Evolutionary conservation across 176 grass and related monocot genomes (phyloP).

Genomic region (Metroxylon sagu): DNA sequence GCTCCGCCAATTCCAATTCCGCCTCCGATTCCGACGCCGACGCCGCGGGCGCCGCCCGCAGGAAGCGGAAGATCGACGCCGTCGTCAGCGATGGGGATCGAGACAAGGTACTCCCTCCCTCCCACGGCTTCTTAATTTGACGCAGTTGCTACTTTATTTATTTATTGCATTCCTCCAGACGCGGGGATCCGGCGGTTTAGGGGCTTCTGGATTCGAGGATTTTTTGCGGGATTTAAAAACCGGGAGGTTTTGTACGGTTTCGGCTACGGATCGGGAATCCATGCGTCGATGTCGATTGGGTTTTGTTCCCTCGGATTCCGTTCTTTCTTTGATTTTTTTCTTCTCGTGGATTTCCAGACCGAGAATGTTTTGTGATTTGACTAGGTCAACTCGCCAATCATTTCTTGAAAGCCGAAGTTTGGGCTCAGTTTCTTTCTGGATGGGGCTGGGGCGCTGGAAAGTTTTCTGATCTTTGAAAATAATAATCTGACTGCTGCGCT

Average conservation of each 20-base stretch:
- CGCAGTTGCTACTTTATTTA: neutral
- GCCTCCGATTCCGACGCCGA: neutral
- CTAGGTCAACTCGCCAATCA: slow-evolving; percentile 23
- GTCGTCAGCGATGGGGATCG: slow-evolving; percentile 7
- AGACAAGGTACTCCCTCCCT: slow-evolving; percentile 1
- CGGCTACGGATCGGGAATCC: slow-evolving; percentile 24
- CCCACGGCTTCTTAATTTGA: neutral
- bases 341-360: neutral
- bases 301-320: slow-evolving; percentile 24
- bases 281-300: neutral
- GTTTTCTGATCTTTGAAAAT: neutral
- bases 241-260: neutral
- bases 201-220: neutral
- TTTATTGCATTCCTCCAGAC: neutral
- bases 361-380: slow-evolving; percentile 22
- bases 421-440: neutral
- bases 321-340: slow-evolving; percentile 12
- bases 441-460: neutral
- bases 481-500: slow-evolving; percentile 1
- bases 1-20: neutral
- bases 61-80: slow-evolving; percentile 5
- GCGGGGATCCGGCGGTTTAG: neutral
- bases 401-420: slow-evolving; percentile 18
- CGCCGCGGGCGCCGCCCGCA: neutral
- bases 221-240: slow-evolving; percentile 5